phyloP scores from a whole-genome alignment of 441 rosid genomes.

The Croton laevigatus region DNA sequence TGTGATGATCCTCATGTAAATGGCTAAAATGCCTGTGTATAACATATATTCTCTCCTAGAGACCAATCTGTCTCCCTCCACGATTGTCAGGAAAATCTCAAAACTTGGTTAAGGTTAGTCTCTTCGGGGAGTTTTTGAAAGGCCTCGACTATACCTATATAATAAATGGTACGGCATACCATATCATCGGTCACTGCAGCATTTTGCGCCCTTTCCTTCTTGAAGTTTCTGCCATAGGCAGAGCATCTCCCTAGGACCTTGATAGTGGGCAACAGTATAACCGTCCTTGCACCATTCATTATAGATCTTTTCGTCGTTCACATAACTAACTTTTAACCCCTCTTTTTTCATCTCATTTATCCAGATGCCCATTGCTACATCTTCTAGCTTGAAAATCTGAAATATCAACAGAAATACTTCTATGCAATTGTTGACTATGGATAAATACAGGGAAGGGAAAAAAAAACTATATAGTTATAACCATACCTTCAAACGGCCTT shows the following conservation, averaged over 20 bases:
- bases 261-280: conserved; percentile 88
- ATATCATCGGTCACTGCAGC: conserved; percentile 60
- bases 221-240: conserved; percentile 93
- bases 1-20: not conserved
- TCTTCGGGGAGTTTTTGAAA: not conserved
- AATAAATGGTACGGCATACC: not conserved
- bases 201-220: conserved; percentile 60
- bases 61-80: not conserved
- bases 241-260: conserved; percentile 82
- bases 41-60: not conserved
- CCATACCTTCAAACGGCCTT: conserved; percentile 70
- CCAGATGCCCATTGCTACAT: conserved; percentile 98
- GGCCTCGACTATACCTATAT: not conserved
- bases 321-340: conserved; percentile 62
- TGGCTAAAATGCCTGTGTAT: not conserved
- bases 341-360: conserved; percentile 62
- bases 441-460: not conserved
- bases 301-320: conserved; percentile 63
- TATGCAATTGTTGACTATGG: not conserved
- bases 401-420: not conserved
- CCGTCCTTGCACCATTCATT: conserved; percentile 84
- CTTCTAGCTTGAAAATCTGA: conserved; percentile 98
- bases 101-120: conserved; percentile 4
- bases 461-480: not conserved
- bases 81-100: conserved; percentile 15